A percentile compares a stretch with the other conserved stretches of the same genome.
phyloP scores from a whole-genome alignment of 805 yeast species.

The Hanseniaspora meyeri region DNA sequence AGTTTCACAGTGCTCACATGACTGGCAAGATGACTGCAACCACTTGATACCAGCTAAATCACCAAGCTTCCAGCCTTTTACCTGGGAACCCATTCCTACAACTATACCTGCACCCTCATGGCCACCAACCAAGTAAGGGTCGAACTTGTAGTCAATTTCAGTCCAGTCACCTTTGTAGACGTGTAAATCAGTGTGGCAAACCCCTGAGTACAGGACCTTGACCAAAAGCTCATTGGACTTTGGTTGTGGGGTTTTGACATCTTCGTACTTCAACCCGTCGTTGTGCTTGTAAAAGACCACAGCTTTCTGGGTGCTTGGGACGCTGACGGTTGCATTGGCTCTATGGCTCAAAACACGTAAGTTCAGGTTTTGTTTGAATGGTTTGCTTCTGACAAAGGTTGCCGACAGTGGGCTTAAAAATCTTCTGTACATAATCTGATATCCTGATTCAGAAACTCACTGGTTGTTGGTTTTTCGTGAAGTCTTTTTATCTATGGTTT shows the following conservation, averaged over 20 bases:
- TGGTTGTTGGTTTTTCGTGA: background rate
- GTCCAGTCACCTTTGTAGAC: conserved; percentile 59
- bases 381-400: background rate
- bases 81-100: conserved; percentile 46
- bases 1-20: conserved; percentile 46
- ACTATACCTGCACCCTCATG: conserved; percentile 61
- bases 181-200: conserved; percentile 54
- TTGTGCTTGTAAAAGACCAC: conserved; percentile 40
- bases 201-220: conserved; percentile 53
- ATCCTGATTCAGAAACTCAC: background rate
- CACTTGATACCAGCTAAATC: conserved; percentile 54
- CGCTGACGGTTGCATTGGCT: conserved; percentile 20
- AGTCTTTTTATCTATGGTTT: no score
- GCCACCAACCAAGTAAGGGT: conserved; percentile 43
- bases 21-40: conserved; percentile 50
- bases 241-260: conserved; percentile 46
- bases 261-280: conserved; percentile 38
- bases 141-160: conserved; percentile 43
- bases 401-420: background rate
- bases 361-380: background rate
- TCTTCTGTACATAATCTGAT: background rate
- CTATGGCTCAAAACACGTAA: conserved; percentile 12
- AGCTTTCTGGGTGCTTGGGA: conserved; percentile 43
- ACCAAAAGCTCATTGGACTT: conserved; percentile 44
- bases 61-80: conserved; percentile 44